Percentiles rank a stretch among this genome's conserved stretches.
Conservation (phyloP, 108 stramenopile species). For the Pseudonitzschia delicatissima region DNA sequence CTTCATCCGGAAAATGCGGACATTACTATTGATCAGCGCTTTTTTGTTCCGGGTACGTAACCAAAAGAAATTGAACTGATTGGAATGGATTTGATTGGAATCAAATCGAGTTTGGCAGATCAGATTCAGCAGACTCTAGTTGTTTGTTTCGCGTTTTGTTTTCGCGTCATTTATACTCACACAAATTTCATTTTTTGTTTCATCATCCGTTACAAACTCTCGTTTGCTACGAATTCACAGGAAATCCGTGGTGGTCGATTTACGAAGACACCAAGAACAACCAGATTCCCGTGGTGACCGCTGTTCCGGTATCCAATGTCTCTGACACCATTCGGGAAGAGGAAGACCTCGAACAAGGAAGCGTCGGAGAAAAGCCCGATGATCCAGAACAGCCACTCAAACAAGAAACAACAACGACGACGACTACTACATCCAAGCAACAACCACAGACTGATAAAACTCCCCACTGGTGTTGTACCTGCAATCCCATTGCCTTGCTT, state of each 20-base stretch:
- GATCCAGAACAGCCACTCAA: neutral
- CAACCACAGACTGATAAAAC: neutral
- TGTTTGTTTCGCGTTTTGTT: neutral
- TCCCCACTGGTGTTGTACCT: constrained; percentile 7
- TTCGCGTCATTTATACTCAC: neutral
- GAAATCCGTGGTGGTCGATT: constrained; percentile 39
- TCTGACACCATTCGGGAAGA: neutral
- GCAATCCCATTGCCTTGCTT: constrained; percentile 7
- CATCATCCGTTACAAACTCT: neutral
- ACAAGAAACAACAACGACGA: neutral
- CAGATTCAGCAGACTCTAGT: too few relatives aligned
- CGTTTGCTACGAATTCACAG: neutral
- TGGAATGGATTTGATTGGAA: too few relatives aligned
- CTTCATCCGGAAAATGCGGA: constrained; percentile 45
- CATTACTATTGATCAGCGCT: constrained; percentile 30
- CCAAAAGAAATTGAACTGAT: neutral
- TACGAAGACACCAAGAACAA: constrained; percentile 31
- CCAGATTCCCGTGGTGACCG: constrained; percentile 17
- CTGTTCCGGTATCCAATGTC: constrained; percentile 1
- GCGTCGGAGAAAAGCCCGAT: neutral
- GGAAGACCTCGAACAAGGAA: neutral
- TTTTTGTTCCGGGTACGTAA: constrained; percentile 28
- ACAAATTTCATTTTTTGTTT: neutral
- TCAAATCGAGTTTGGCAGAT: too few relatives aligned
- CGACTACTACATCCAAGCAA: neutral